A percentile compares a stretch with the other conserved stretches of the same genome.
phyloP scores from a whole-genome alignment of 2,329 filamentous ascomycete species.

The Furcasterigmium sp. region DNA sequence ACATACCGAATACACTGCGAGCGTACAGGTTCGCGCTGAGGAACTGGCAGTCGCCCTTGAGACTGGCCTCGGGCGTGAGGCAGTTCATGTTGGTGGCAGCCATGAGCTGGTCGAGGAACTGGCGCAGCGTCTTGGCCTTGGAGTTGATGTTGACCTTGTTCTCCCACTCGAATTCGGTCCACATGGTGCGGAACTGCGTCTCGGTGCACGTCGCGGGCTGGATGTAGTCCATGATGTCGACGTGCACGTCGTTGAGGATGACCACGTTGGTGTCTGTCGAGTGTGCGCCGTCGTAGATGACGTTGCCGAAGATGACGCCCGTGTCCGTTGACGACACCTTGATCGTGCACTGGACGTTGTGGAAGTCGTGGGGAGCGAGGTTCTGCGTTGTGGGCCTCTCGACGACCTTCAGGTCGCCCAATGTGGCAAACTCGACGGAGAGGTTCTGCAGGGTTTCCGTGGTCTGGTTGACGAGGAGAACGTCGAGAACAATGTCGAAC shows the following conservation, averaged over 20 bases:
- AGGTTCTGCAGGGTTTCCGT: constrained; percentile 94
- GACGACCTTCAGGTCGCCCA: constrained; percentile 96
- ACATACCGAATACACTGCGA: constrained; percentile 95
- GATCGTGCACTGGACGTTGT: constrained; percentile 97
- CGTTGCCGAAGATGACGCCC: constrained; percentile 97
- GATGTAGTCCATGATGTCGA: constrained; percentile 99
- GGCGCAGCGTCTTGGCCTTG: constrained; percentile 84
- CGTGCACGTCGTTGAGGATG: constrained; percentile 95
- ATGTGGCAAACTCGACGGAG: constrained; percentile 95
- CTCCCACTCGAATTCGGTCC: constrained; percentile 99
- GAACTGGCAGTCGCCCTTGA: constrained; percentile 98
- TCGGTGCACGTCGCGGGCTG: constrained; percentile 95
- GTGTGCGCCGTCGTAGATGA: constrained; percentile 91
- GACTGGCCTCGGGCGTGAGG: constrained; percentile 88
- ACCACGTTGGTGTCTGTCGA: constrained; percentile 94
- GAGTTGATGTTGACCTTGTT: constrained; percentile 99
- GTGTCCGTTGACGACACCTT: constrained; percentile 98
- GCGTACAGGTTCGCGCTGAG: constrained; percentile 95
- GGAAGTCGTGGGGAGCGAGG: constrained; percentile 89
- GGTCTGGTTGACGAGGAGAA: constrained; percentile 95
- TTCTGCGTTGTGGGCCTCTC: constrained; percentile 96
- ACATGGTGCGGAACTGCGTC: constrained; percentile 99
- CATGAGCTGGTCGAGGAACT: constrained; percentile 94
- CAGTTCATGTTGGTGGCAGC: constrained; percentile 98
- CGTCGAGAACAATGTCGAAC: constrained; percentile 96